Conservation (phyloP, 768 basidiomycete species). For the Macrolepiota fuliginosa region DNA sequence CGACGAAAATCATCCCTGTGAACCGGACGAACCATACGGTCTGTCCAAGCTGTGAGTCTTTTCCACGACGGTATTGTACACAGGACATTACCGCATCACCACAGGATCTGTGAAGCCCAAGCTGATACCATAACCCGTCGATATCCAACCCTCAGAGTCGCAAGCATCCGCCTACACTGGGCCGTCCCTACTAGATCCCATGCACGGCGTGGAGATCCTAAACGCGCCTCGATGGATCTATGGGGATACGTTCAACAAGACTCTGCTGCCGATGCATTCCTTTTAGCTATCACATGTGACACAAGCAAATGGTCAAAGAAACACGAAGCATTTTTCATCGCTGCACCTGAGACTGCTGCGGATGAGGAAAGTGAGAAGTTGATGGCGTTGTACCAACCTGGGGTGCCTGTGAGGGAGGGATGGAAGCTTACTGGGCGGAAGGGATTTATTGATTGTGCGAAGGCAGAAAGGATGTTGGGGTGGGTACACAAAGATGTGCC, state of each 20-base stretch:
- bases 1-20: conserved; percentile 59
- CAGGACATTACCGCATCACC: background rate
- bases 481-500: conserved; percentile 51
- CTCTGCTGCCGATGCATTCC: conserved; percentile 61
- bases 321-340: conserved; percentile 71
- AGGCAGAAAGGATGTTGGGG: conserved; percentile 58
- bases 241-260: conserved; percentile 75
- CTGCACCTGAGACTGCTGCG: conserved; percentile 50
- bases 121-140: conserved; percentile 66
- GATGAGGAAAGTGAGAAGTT: conserved; percentile 45
- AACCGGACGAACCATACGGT: conserved; percentile 69
- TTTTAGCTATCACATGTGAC: conserved; percentile 48
- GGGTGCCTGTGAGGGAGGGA: conserved; percentile 49
- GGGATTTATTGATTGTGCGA: conserved; percentile 62
- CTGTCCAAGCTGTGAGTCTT: conserved; percentile 59
- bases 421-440: conserved; percentile 37
- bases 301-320: conserved; percentile 44
- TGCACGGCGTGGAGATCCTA: conserved; percentile 22
- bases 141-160: conserved; percentile 57
- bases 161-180: conserved; percentile 66
- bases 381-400: conserved; percentile 46
- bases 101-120: conserved; percentile 61
- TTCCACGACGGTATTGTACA: background rate
- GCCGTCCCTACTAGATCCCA: conserved; percentile 39
- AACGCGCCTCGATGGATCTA: conserved; percentile 38